Conservation (phyloP, 1,139 yeast species). For the Nakaseomyces sp. region DNA sequence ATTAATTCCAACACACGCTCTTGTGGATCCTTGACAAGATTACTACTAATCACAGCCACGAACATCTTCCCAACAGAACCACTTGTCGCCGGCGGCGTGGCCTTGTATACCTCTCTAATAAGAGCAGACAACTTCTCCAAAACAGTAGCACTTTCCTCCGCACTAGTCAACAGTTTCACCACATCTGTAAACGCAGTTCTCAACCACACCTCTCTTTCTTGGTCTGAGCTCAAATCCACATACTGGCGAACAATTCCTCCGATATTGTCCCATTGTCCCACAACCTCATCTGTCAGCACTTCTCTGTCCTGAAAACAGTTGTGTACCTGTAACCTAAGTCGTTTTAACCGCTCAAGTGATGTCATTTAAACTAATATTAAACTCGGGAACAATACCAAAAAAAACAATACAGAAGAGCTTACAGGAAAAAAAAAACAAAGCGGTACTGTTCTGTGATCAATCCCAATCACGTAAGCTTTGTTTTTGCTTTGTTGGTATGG, state of each 20-base stretch:
- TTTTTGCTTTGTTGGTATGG: too few relatives aligned
- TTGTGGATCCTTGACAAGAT: slow-evolving; percentile 13
- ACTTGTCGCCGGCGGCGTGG: background rate
- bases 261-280: background rate
- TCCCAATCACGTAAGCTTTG: too few relatives aligned
- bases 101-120: background rate
- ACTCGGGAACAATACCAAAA: too few relatives aligned
- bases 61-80: slow-evolving; percentile 20
- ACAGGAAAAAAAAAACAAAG: background rate
- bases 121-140: background rate
- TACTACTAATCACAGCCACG: slow-evolving; percentile 15
- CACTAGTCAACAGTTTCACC: background rate
- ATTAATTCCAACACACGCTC: slow-evolving; percentile 12
- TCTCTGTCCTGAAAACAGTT: background rate
- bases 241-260: background rate
- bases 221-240: background rate
- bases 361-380: background rate
- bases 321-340: background rate
- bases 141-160: background rate
- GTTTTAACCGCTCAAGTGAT: background rate
- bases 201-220: slow-evolving; percentile 1
- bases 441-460: too few relatives aligned
- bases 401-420: too few relatives aligned
- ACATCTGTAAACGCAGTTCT: background rate
- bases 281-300: background rate